phyloP scores from a whole-genome alignment of 805 yeast genomes.

The Candida caryicola region DNA sequence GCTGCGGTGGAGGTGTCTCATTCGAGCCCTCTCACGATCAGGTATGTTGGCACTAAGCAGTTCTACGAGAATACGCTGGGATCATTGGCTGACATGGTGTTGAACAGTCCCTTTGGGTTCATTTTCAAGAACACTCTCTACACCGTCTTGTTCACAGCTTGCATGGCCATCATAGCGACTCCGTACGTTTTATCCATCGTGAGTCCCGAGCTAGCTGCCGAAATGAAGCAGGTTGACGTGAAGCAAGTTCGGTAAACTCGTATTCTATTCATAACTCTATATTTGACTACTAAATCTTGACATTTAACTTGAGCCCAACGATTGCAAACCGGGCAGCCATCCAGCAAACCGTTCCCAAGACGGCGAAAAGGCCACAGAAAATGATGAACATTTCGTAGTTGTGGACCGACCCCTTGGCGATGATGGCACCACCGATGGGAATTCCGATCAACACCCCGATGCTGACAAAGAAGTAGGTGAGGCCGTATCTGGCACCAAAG shows the following conservation, averaged over 20 bases:
- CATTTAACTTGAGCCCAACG: constrained; percentile 25
- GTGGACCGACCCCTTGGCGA: constrained; percentile 28
- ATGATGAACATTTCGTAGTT: constrained; percentile 31
- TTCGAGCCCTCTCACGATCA: constrained; percentile 20
- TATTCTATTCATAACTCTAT: not conserved
- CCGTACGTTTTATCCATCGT: constrained; percentile 31
- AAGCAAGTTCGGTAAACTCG: not conserved
- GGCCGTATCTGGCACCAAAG: constrained; percentile 68
- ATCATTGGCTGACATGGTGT: constrained; percentile 29
- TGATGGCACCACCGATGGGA: constrained; percentile 36
- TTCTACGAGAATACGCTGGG: constrained; percentile 34
- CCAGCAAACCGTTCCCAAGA: constrained; percentile 29
- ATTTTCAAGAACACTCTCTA: constrained; percentile 36
- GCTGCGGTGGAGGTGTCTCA: constrained; percentile 13
- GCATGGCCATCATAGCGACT: constrained; percentile 27
- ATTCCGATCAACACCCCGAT: constrained; percentile 35
- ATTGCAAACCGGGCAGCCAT: constrained; percentile 25
- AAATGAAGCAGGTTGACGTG: constrained; percentile 9
- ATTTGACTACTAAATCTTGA: constrained; percentile 5
- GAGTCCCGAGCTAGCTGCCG: constrained; percentile 38
- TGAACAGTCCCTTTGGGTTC: constrained; percentile 42
- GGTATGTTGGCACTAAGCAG: constrained; percentile 21
- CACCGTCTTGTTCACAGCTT: constrained; percentile 30
- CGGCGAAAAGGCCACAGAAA: constrained; percentile 30
- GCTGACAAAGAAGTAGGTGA: constrained; percentile 60